A percentile compares a stretch with the other conserved stretches of the same genome.
These are phyloP conservation scores for Chaetothyriales sp. DNA, from an alignment of 2,329 filamentous ascomycete species.

Conservation along the genomic window DNA sequence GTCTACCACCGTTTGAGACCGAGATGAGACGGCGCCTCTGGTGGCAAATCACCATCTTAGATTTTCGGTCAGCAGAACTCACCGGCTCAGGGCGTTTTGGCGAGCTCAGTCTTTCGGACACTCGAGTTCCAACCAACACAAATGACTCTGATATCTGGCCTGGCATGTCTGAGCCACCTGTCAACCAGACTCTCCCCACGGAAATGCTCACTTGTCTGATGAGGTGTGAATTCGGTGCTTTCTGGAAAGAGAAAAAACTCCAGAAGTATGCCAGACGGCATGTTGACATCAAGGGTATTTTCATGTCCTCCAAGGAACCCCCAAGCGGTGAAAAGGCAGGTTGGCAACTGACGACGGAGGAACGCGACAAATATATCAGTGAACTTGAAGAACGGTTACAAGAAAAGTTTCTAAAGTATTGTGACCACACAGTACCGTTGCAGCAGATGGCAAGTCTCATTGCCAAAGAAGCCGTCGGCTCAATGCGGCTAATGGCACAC, in stretches of 20 bases:
- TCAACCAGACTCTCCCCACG: slow-evolving; percentile 36
- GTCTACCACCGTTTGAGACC: slow-evolving; percentile 39
- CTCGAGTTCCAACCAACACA: slow-evolving; percentile 37
- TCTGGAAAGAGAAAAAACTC: slow-evolving; percentile 23
- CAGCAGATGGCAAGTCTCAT: slow-evolving; percentile 34
- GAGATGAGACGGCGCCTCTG: slow-evolving; percentile 28
- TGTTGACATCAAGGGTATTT: background rate
- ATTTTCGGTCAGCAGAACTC: slow-evolving; percentile 21
- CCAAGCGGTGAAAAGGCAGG: slow-evolving; percentile 7
- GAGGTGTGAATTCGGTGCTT: slow-evolving; percentile 47
- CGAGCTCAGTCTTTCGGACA: slow-evolving; percentile 23
- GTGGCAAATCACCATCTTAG: slow-evolving; percentile 36
- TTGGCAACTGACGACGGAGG: slow-evolving; percentile 20
- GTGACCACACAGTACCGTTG: slow-evolving; percentile 35
- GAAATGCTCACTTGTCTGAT: slow-evolving; percentile 47
- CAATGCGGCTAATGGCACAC: slow-evolving; percentile 33
- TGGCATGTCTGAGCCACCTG: slow-evolving; percentile 35
- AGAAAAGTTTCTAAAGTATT: slow-evolving; percentile 40
- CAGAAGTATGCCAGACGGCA: slow-evolving; percentile 1
- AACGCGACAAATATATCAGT: slow-evolving; percentile 25
- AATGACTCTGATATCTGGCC: slow-evolving; percentile 40
- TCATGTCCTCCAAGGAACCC: slow-evolving; percentile 5
- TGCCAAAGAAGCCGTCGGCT: slow-evolving; percentile 30
- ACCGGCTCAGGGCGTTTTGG: slow-evolving; percentile 18
- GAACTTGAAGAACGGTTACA: slow-evolving; percentile 41